phyloP scores from a whole-genome alignment of 148 eudicot genomes.

The Rhododendron kiyosumense region DNA sequence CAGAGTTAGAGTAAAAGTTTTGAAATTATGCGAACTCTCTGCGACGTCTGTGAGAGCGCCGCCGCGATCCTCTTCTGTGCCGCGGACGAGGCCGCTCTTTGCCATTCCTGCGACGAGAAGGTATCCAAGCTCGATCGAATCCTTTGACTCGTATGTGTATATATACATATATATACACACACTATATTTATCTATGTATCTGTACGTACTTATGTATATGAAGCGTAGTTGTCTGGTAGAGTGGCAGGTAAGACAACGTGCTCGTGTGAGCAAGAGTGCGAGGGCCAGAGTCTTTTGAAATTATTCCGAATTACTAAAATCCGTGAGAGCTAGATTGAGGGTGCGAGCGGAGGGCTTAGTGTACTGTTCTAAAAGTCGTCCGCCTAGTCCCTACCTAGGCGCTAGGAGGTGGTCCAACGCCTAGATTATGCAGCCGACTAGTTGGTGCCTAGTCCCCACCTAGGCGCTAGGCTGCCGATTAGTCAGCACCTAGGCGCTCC shows the following conservation, averaged over 20 bases:
- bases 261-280: not conserved
- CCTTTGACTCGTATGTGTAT: not conserved
- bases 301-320: too few species aligned
- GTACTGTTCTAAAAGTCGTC: not conserved
- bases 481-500: too few species aligned
- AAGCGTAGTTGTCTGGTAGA: not conserved
- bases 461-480: too few species aligned
- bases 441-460: too few species aligned
- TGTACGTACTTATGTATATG: not conserved
- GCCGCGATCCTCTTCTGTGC: conserved; percentile 91
- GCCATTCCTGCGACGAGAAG: conserved; percentile 90
- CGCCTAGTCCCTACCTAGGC: not conserved
- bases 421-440: too few species aligned
- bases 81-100: conserved; percentile 97
- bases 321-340: not conserved
- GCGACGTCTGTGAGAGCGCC: conserved; percentile 92
- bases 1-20: not conserved
- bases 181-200: too few species aligned
- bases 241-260: not conserved
- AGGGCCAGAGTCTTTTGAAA: not conserved
- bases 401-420: not conserved
- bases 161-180: too few species aligned
- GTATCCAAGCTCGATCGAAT: conserved; percentile 17
- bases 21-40: conserved; percentile 68
- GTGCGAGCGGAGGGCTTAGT: not conserved